These are phyloP conservation scores for Kandelia obovata DNA, from an alignment of 345 rosid genomes.

Conservation along the genomic window DNA sequence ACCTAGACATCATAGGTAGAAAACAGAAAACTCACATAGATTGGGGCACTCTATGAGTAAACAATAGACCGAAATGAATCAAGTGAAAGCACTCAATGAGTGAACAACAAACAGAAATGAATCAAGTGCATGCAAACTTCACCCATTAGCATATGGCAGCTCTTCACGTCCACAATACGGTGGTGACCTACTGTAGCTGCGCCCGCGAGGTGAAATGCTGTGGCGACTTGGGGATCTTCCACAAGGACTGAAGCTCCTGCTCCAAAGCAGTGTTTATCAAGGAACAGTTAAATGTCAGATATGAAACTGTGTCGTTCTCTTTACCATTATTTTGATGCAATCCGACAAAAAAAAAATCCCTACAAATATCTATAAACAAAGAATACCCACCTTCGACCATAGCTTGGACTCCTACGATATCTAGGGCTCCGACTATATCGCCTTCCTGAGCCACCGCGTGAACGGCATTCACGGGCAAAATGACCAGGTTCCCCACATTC, in stretches of 20 bases:
- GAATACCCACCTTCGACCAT: conserved; percentile 59
- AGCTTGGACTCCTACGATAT: conserved; percentile 82
- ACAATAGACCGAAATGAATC: not conserved
- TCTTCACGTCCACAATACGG: conserved; percentile 77
- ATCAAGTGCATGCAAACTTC: conserved; percentile 19
- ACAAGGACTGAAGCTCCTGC: conserved; percentile 88
- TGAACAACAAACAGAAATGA: not conserved
- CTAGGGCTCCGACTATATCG: conserved; percentile 81
- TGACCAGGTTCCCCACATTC: conserved; percentile 94
- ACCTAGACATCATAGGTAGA: too few relatives aligned
- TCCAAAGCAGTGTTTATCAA: conserved; percentile 6
- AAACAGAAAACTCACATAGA: too few relatives aligned
- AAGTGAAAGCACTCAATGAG: not conserved
- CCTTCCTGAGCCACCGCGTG: conserved; percentile 69
- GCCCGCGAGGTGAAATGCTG: conserved; percentile 85
- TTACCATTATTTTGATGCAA: too few relatives aligned
- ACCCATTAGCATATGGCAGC: conserved; percentile 88
- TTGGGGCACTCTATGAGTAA: too few relatives aligned
- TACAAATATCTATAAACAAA: too few relatives aligned
- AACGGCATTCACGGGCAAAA: conserved; percentile 85
- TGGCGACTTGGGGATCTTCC: conserved; percentile 73
- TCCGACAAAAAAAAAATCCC: too few relatives aligned
- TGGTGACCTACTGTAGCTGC: conserved; percentile 88
- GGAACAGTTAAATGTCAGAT: not conserved
- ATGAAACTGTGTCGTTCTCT: not conserved